These are phyloP conservation scores for Pelagophyceae sp. DNA, from an alignment of 352 stramenopile species.

Conservation along the genomic window DNA sequence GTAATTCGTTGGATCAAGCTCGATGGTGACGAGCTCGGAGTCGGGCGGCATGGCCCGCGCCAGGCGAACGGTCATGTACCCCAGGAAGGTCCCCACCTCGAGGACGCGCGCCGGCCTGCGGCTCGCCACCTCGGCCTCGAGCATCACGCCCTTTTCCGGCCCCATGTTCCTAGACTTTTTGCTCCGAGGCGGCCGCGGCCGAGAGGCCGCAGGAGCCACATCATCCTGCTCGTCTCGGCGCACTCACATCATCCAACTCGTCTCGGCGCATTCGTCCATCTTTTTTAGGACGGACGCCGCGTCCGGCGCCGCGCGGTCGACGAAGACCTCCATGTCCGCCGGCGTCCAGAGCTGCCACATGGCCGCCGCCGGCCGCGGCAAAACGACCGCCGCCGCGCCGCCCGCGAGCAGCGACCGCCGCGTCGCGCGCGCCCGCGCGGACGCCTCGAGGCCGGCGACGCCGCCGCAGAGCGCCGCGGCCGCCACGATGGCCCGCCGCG, in stretches of 20 bases:
- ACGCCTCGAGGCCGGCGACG: no score
- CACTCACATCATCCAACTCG: slow-evolving; percentile 16
- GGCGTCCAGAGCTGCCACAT: slow-evolving; percentile 18
- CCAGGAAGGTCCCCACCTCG: slow-evolving; percentile 16
- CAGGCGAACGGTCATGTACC: slow-evolving; percentile 16
- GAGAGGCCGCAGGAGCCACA: no score
- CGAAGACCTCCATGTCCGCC: slow-evolving; percentile 8
- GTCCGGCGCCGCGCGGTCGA: not conserved
- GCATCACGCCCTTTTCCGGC: not conserved
- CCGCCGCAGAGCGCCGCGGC: no score
- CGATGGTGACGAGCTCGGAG: not conserved
- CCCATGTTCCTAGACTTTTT: slow-evolving; percentile 19
- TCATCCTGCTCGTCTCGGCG: no score
- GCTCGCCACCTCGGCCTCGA: not conserved
- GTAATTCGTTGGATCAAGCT: not conserved
- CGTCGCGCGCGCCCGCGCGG: no score
- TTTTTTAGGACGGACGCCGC: not conserved
- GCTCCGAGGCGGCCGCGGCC: no score
- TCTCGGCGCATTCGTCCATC: slow-evolving; percentile 8
- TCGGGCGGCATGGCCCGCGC: not conserved
- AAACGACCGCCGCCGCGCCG: no score
- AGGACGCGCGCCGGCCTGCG: not conserved
- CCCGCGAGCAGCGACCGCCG: not conserved
- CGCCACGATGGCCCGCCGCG: no score
- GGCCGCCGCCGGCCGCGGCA: not conserved